These are phyloP conservation scores for Nigrograna mackinnonii DNA, from an alignment of 2,329 filamentous ascomycete genomes.

Conservation along the genomic window DNA sequence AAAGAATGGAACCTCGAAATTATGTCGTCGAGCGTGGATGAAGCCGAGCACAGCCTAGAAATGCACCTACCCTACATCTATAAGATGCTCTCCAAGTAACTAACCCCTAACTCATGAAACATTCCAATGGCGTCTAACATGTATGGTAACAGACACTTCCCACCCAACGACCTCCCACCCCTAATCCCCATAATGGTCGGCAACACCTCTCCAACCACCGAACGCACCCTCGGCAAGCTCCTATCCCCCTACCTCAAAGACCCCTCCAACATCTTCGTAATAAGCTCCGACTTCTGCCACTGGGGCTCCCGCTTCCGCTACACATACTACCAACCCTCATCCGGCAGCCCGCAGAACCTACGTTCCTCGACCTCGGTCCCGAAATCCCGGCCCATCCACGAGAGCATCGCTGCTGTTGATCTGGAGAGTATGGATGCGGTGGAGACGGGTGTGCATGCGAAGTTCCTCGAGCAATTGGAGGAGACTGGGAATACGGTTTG, in stretches of 20 bases:
- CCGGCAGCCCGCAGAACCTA: conserved; percentile 39
- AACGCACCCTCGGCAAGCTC: conserved; percentile 70
- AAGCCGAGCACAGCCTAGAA: conserved; percentile 89
- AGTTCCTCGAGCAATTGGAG: conserved; percentile 70
- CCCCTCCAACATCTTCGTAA: conserved; percentile 76
- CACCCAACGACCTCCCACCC: conserved; percentile 64
- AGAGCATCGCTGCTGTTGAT: conserved; percentile 82
- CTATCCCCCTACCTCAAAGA: conserved; percentile 79
- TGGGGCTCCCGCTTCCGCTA: conserved; percentile 89
- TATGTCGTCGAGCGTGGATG: conserved; percentile 70
- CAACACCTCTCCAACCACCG: conserved; percentile 66
- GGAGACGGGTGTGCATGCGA: conserved; percentile 71
- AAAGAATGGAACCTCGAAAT: conserved; percentile 29
- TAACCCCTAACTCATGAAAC: not conserved
- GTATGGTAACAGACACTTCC: conserved; percentile 34
- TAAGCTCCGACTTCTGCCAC: conserved; percentile 96
- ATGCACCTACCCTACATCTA: conserved; percentile 96
- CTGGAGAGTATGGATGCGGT: conserved; percentile 83
- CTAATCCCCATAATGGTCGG: conserved; percentile 88
- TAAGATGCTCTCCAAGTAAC: conserved; percentile 66
- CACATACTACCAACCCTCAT: conserved; percentile 69
- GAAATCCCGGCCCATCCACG: conserved; percentile 67
- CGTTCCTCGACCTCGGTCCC: conserved; percentile 47
- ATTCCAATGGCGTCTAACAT: too few relatives aligned
- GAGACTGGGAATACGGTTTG: conserved; percentile 90